Conservation (phyloP, 2,329 filamentous ascomycete species). For the Hysterium pulicare region DNA sequence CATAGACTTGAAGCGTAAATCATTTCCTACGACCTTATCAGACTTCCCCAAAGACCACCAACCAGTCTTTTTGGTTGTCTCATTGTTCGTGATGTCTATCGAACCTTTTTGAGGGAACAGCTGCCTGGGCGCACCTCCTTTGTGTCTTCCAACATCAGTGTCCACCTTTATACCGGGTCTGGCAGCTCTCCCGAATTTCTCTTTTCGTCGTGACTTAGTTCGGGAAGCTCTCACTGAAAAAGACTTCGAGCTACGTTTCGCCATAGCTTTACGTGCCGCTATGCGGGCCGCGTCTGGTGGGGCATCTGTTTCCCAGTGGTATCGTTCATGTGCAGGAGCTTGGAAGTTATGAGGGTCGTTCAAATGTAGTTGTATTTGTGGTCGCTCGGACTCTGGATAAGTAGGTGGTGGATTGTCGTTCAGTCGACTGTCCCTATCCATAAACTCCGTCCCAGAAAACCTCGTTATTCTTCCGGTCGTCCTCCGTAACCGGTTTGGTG, state of each 20-base stretch:
- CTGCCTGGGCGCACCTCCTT: constrained; percentile 45
- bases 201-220: constrained; percentile 57
- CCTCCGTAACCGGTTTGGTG: constrained; percentile 10
- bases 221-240: constrained; percentile 35
- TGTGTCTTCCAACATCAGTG: constrained; percentile 60
- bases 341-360: constrained; percentile 18
- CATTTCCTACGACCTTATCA: constrained; percentile 1
- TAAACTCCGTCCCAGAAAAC: constrained; percentile 9
- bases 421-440: constrained; percentile 4
- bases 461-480: constrained; percentile 10
- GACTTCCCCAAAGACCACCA: constrained; percentile 1
- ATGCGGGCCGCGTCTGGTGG: constrained; percentile 20
- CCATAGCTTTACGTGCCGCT: constrained; percentile 23
- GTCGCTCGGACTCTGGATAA: constrained; percentile 12
- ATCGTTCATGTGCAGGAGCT: constrained; percentile 13
- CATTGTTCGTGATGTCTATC: constrained; percentile 9
- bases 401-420: constrained; percentile 1
- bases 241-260: constrained; percentile 31
- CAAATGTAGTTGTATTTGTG: constrained; percentile 20
- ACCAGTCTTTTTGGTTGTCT: constrained; percentile 1
- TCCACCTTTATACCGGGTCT: constrained; percentile 64
- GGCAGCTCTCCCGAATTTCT: constrained; percentile 57
- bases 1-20: constrained; percentile 14
- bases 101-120: constrained; percentile 36
- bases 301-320: constrained; percentile 22